Percentiles rank a stretch among this genome's conserved stretches.
phyloP scores from a whole-genome alignment of 1,284 basidiomycete genomes.

The Golubevia sp. region DNA sequence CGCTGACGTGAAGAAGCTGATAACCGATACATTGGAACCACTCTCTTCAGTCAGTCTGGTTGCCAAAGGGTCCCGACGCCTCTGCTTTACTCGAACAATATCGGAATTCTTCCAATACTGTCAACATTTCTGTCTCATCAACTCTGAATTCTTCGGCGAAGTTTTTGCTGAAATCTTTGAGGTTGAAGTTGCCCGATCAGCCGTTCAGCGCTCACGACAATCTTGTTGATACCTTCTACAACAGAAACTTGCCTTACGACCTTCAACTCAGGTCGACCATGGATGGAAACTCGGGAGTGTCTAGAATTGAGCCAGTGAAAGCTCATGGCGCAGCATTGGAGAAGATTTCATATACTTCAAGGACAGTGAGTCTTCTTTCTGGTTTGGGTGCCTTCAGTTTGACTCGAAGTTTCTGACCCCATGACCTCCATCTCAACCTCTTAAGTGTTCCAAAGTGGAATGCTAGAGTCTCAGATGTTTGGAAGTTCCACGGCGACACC shows the following conservation, averaged over 20 bases:
- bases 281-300: not conserved
- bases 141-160: not conserved
- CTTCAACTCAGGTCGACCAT: not conserved
- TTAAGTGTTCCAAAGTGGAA: not conserved
- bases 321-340: too few relatives aligned
- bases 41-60: not conserved
- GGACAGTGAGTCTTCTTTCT: not conserved
- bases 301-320: too few relatives aligned
- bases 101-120: too few relatives aligned
- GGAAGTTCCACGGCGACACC: not conserved
- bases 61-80: too few relatives aligned
- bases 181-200: too few relatives aligned
- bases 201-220: not conserved
- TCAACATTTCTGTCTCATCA: not conserved
- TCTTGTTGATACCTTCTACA: not conserved
- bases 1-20: too few relatives aligned
- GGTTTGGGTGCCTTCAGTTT: not conserved
- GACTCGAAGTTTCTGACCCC: too few relatives aligned
- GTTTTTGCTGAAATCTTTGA: not conserved
- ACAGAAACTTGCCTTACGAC: not conserved
- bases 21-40: not conserved
- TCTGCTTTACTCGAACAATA: too few relatives aligned
- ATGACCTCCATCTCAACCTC: too few relatives aligned
- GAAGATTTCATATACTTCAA: too few relatives aligned
- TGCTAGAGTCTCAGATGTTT: not conserved